These are phyloP conservation scores for Apiospora malaysiana DNA, from an alignment of 2,329 filamentous ascomycete species.

Conservation along the genomic window DNA sequence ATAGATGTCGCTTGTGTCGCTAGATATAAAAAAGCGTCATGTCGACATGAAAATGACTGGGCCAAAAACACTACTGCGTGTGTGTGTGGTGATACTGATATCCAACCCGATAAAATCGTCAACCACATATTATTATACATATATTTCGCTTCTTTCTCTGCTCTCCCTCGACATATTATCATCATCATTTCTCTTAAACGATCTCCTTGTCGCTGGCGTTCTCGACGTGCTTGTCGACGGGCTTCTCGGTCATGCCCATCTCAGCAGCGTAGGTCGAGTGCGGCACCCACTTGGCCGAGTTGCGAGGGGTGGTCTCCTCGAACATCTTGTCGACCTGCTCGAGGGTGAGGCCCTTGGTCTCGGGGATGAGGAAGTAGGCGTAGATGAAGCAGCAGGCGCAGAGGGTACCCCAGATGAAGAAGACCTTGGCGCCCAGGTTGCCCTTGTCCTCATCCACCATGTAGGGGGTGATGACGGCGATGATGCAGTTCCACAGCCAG, in stretches of 20 bases:
- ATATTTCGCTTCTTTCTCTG: slow-evolving; percentile 1
- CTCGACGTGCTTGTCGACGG: slow-evolving; percentile 31
- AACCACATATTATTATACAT: slow-evolving; percentile 1
- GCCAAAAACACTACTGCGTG: slow-evolving; percentile 3
- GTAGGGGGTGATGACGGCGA: slow-evolving; percentile 69
- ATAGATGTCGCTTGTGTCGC: background rate
- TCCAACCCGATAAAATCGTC: background rate
- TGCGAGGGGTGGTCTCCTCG: slow-evolving; percentile 81
- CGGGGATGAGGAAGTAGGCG: slow-evolving; percentile 67
- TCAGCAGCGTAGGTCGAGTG: slow-evolving; percentile 69
- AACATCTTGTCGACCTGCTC: slow-evolving; percentile 89
- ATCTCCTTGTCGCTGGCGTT: slow-evolving; percentile 20
- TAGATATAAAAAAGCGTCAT: slow-evolving; percentile 3
- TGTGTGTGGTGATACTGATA: background rate
- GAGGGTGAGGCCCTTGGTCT: slow-evolving; percentile 76
- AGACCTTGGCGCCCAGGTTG: slow-evolving; percentile 47
- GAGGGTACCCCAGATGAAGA: slow-evolving; percentile 69
- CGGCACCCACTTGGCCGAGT: slow-evolving; percentile 77
- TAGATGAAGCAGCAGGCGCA: slow-evolving; percentile 62
- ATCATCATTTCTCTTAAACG: slow-evolving; percentile 6
- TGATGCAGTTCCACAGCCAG: slow-evolving; percentile 74
- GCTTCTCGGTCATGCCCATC: slow-evolving; percentile 53
- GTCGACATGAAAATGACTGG: slow-evolving; percentile 7
- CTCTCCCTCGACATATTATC: slow-evolving; percentile 24
- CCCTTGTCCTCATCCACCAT: slow-evolving; percentile 62